Evolutionary conservation across 108 stramenopile genomes (phyloP).

Genomic region (Cyclotella sp.): DNA sequence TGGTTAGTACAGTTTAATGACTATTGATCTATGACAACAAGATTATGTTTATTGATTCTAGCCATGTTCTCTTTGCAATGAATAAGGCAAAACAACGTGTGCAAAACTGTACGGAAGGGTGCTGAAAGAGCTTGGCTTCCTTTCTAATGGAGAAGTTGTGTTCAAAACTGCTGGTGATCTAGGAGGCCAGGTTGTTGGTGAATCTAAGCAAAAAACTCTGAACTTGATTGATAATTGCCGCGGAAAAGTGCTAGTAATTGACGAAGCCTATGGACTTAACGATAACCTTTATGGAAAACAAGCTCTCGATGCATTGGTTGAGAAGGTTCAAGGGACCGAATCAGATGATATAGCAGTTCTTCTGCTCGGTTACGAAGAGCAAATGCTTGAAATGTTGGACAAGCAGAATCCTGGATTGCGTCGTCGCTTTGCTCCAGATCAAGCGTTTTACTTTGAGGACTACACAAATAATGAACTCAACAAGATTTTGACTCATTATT

Average conservation of each 20-base stretch:
- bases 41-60: background rate
- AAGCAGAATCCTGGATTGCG: slow-evolving; percentile 72
- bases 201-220: slow-evolving; percentile 60
- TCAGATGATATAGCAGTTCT: slow-evolving; percentile 80
- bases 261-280: slow-evolving; percentile 75
- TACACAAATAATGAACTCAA: slow-evolving; percentile 67
- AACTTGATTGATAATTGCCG: slow-evolving; percentile 57
- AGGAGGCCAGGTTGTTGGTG: slow-evolving; percentile 58
- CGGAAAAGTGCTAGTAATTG: slow-evolving; percentile 81
- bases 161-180: slow-evolving; percentile 70
- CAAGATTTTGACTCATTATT: slow-evolving; percentile 49
- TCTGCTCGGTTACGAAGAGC: slow-evolving; percentile 72
- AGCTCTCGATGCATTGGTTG: slow-evolving; percentile 76
- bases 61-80: background rate
- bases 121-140: slow-evolving; percentile 70
- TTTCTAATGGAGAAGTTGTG: slow-evolving; percentile 74
- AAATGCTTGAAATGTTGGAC: slow-evolving; percentile 67
- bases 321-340: slow-evolving; percentile 71
- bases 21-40: background rate
- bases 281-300: slow-evolving; percentile 59
- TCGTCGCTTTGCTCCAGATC: slow-evolving; percentile 66
- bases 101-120: slow-evolving; percentile 69
- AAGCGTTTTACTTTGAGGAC: slow-evolving; percentile 79
- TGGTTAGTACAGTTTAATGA: slow-evolving; percentile 43
- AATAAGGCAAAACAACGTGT: slow-evolving; percentile 57